phyloP scores from a whole-genome alignment of 2,329 filamentous ascomycete species.

The Zopfia rhizophila region DNA sequence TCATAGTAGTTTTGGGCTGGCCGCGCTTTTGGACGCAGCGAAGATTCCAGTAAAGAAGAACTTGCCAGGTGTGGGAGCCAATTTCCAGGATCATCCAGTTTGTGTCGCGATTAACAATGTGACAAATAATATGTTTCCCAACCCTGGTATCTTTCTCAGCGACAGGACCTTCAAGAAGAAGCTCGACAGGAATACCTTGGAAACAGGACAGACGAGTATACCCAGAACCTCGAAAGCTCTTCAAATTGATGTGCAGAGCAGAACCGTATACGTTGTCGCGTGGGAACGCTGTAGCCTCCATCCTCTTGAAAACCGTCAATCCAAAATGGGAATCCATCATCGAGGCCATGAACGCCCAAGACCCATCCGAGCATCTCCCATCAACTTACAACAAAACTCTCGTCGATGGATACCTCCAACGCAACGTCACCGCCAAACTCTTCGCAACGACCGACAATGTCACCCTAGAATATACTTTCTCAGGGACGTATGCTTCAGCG shows the following conservation, averaged over 20 bases:
- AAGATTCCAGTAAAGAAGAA: slow-evolving; percentile 33
- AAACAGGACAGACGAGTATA: too few species aligned
- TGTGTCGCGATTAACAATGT: too few species aligned
- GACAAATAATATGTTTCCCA: slow-evolving; percentile 31
- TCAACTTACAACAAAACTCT: slow-evolving; percentile 4
- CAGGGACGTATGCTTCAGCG: too few species aligned
- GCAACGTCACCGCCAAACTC: slow-evolving; percentile 24
- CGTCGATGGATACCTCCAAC: slow-evolving; percentile 3
- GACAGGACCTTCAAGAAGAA: slow-evolving; percentile 42
- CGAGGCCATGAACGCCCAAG: slow-evolving; percentile 18
- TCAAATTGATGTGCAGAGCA: too few species aligned
- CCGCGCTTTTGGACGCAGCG: slow-evolving; percentile 25
- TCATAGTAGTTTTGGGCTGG: slow-evolving; percentile 28
- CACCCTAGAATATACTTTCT: slow-evolving; percentile 30
- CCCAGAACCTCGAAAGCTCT: too few species aligned
- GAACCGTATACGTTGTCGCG: slow-evolving; percentile 34
- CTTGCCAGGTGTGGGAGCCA: slow-evolving; percentile 39
- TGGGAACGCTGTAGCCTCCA: slow-evolving; percentile 23
- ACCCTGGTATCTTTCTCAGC: slow-evolving; percentile 27
- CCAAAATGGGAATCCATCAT: slow-evolving; percentile 14
- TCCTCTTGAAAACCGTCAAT: slow-evolving; percentile 18
- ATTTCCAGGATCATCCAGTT: slow-evolving; percentile 48
- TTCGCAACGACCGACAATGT: slow-evolving; percentile 29
- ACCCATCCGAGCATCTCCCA: slow-evolving; percentile 22
- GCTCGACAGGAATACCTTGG: too few species aligned